Base-by-base conservation (phyloP, 495 filamentous ascomycete genomes). In the Annulohypoxylon stygium region DNA sequence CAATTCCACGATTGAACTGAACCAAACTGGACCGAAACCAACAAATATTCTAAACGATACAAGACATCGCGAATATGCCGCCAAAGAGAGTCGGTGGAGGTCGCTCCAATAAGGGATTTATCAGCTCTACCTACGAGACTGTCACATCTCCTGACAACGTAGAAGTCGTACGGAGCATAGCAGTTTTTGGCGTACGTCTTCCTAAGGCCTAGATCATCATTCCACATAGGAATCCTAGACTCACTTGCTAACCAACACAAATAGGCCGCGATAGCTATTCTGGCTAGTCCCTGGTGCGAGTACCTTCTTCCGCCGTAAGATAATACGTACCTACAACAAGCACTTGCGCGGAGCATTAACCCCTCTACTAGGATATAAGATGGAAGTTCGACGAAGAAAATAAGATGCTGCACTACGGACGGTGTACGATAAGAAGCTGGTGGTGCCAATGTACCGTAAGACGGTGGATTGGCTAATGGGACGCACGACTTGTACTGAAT, bases 281-380 rank as follows among this genome's bases (percentile, higher is more conserved):
- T 94, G 71, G 86, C 90, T 77, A 92, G 90, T 83, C 89, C 88
- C 76, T 91, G 90, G 87, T 86, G 87, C 86, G 91, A 93, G 83
- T 84, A 91, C 77, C 84, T 94, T 65, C 85, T 93, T 62, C 91
- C 92, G 75, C 89, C 90, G 89, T 94, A 59, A 75, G 77, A 67
- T 41, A 10, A 2, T 7, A 55, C n/a, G n/a, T 45, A 14, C 26
- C 18, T 6, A 6, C 14, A 37, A 16, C 20, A 26, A 30, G 30
- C 30, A 11, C 43, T 36, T 7, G n/a, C 39, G 12, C 36, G 14
- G 37, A 41, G 41, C 36, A 65, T 59, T 75, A 30, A 75, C 60
- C 8, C 26, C 4, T 18, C 8, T 0, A 48, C 41, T 3, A 74
- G 71, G 18, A 25, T 67, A 63, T 74, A 23, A 74, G 57, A 37